Base-by-base conservation (phyloP, 169 alveolate species). In the Plasmodium gonderi region DNA sequence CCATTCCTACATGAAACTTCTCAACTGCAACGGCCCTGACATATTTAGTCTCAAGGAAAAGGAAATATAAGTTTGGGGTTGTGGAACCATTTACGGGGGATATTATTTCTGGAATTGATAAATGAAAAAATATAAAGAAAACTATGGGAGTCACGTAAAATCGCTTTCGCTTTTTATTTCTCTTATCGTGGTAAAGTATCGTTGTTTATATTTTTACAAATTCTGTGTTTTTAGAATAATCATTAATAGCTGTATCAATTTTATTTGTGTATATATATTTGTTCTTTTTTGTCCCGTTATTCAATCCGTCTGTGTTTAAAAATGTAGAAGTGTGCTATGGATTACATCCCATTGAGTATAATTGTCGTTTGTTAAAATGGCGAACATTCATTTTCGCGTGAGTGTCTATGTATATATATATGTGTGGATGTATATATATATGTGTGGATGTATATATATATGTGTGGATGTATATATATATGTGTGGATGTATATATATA, bases 21-120 rank as follows among this genome's bases (percentile, higher is more conserved):
- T 1, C 72, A 60, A 60, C 36, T 29, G 38, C 72, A 60, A 17
- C 72, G 38, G 38, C 36, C 17, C 7, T 29, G 36, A 20, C 36
- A 23, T 60, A 12, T 60, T 29, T 29, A 83, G 92, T 80, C 31
- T 76, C 64, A 51, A 74, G 92, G 64, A 72, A 33, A 36, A 69
- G 92, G 33, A 83, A 69, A 72, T 33, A 83, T 72, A 83, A 36
- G 20, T 33, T 47, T 47, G 92, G 92, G 11, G 60, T 51, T n/a
- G 83, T 83, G 3, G 92, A 83, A 12, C 92, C 92, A 83, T 47
- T 83, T 60, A 83, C 78, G 31, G 92, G 92, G 33, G 65, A 74
- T 14, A 72, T 83, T 33, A 17, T 83, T 42, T 83, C 92, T n/a
- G 64, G 65, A 29, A 31, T 23, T 68, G 33, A 14, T 42, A 81